phyloP scores from a whole-genome alignment of 805 yeast species.

The Pichia membranifaciens region DNA sequence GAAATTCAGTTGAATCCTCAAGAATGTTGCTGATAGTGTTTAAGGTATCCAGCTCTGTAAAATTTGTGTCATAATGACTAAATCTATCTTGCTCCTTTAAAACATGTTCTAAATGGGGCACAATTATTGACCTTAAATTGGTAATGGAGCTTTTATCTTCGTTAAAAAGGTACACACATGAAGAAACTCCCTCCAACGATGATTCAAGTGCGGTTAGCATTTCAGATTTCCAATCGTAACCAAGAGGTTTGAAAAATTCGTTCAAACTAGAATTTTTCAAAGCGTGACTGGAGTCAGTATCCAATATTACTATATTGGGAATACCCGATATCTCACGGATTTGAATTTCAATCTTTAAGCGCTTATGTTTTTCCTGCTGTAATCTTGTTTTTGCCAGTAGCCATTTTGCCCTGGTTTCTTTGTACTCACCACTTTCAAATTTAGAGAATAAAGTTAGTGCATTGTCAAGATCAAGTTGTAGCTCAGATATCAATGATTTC shows the following conservation, averaged over 20 bases:
- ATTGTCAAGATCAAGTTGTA: background rate
- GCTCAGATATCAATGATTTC: background rate
- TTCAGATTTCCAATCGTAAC: conserved; percentile 8
- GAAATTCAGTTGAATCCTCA: no score
- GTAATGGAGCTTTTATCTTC: background rate
- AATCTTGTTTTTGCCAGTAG: conserved; percentile 5
- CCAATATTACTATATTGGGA: conserved; percentile 14
- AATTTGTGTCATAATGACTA: no score
- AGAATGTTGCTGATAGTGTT: no score
- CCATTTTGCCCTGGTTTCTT: background rate
- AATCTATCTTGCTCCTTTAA: background rate
- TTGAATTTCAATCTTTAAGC: conserved; percentile 23
- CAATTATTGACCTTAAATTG: background rate
- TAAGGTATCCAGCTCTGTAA: no score
- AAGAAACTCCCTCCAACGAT: conserved; percentile 8
- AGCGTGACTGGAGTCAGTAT: background rate
- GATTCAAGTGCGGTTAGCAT: conserved; percentile 5
- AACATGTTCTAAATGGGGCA: background rate
- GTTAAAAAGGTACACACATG: background rate
- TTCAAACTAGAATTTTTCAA: background rate
- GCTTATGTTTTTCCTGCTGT: conserved; percentile 15
- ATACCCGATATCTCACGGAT: conserved; percentile 17
- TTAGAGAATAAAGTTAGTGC: conserved; percentile 4
- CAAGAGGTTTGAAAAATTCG: conserved; percentile 3
- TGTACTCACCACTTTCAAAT: conserved; percentile 9